phyloP scores from a whole-genome alignment of 2,329 filamentous ascomycete genomes.

The Fusarium sp. region DNA sequence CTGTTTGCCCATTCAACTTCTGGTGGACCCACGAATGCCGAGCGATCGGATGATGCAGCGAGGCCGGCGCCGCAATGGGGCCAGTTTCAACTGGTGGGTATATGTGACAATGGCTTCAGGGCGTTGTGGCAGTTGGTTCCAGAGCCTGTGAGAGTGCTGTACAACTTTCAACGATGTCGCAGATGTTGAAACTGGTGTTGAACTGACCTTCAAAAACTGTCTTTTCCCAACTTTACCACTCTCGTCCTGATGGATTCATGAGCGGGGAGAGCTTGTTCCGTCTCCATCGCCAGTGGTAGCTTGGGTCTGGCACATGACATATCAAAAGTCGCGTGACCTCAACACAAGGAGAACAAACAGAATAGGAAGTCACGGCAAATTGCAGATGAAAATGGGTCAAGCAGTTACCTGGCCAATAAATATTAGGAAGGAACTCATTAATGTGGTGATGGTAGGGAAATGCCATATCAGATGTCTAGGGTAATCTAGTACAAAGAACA shows the following conservation, averaged over 20 bases:
- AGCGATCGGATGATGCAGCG: conserved; percentile 42
- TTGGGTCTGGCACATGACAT: conserved; percentile 32
- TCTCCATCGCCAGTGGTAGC: conserved; percentile 24
- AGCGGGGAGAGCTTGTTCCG: conserved; percentile 33
- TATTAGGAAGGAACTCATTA: neutral
- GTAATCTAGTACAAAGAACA: neutral
- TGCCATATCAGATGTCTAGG: neutral
- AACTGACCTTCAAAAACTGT: neutral
- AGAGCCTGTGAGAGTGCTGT: neutral
- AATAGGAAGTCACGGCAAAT: conserved; percentile 1
- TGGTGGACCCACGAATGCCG: conserved; percentile 42
- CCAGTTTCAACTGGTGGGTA: conserved; percentile 22
- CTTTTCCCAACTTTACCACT: neutral
- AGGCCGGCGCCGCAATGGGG: conserved; percentile 38
- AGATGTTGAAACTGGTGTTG: neutral
- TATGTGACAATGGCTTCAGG: conserved; percentile 16
- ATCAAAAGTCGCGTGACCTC: conserved; percentile 30
- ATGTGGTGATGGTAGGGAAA: neutral
- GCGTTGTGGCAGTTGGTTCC: neutral
- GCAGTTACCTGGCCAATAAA: neutral
- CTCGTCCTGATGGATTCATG: conserved; percentile 25
- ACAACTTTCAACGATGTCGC: neutral
- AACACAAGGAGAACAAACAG: conserved; percentile 2
- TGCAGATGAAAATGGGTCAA: neutral
- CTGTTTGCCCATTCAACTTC: conserved; percentile 34